Percentiles rank a stretch among this genome's conserved stretches.
These are phyloP conservation scores for Amniculicola lignicola DNA, from an alignment of 495 filamentous ascomycete genomes.

Conservation along the genomic window DNA sequence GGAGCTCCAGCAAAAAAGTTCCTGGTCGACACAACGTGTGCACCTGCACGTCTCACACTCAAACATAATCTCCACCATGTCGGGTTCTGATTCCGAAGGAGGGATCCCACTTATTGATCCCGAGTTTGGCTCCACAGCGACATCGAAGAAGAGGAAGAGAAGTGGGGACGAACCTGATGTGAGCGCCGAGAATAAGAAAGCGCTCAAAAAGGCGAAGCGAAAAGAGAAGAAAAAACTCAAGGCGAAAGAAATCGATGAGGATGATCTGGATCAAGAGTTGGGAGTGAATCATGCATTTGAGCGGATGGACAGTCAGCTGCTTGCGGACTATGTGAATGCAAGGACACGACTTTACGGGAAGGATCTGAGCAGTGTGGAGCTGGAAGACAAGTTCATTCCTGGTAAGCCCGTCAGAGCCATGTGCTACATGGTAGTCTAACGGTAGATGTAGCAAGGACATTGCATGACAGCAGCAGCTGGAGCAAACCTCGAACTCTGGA, in stretches of 20 bases:
- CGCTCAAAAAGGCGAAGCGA: constrained; percentile 47
- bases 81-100: constrained; percentile 33
- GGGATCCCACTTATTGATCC: constrained; percentile 36
- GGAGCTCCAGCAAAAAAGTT: too few relatives aligned
- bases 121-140: constrained; percentile 4
- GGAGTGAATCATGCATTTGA: constrained; percentile 78
- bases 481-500: constrained; percentile 58
- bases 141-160: constrained; percentile 40
- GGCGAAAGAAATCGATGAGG: constrained; percentile 47
- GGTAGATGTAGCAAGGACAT: constrained; percentile 50
- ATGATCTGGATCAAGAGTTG: constrained; percentile 57
- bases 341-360: constrained; percentile 72
- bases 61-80: constrained; percentile 31
- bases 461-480: constrained; percentile 73
- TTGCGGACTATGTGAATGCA: constrained; percentile 86
- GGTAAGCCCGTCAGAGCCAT: constrained; percentile 46
- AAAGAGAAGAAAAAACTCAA: constrained; percentile 57
- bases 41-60: constrained; percentile 3
- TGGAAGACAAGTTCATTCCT: constrained; percentile 76
- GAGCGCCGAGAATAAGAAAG: constrained; percentile 15
- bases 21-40: too few relatives aligned
- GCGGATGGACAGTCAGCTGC: constrained; percentile 71
- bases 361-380: constrained; percentile 74
- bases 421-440: not conserved
- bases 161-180: constrained; percentile 19